These are phyloP conservation scores for Lentinula raphanica DNA, from an alignment of 768 basidiomycete species.

Conservation along the genomic window DNA sequence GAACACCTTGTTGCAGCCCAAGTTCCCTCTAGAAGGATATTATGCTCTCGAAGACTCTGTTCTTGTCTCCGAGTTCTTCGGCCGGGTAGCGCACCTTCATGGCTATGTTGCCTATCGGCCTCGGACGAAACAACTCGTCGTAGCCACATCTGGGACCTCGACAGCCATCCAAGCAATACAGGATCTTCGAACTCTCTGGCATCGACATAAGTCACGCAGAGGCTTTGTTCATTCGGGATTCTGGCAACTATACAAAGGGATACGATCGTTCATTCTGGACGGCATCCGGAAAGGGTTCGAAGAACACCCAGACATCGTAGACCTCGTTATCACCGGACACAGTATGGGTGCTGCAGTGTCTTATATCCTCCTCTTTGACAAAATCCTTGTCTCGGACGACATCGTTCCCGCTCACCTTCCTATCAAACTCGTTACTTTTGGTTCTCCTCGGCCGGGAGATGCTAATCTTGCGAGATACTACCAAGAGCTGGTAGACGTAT, in stretches of 20 bases:
- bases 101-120: conserved; percentile 44
- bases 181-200: conserved; percentile 37
- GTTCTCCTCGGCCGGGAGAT: conserved; percentile 47
- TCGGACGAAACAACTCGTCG: conserved; percentile 38
- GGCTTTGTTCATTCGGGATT: conserved; percentile 50
- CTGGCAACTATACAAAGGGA: conserved; percentile 45
- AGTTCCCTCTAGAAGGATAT: conserved; percentile 50
- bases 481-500: conserved; percentile 28
- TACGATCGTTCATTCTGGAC: conserved; percentile 27
- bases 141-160: conserved; percentile 49
- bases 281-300: conserved; percentile 34
- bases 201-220: conserved; percentile 31
- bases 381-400: conserved; percentile 27
- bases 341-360: conserved; percentile 53
- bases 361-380: conserved; percentile 44
- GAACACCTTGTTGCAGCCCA: conserved; percentile 29
- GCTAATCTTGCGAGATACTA: conserved; percentile 35
- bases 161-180: conserved; percentile 38
- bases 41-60: conserved; percentile 27
- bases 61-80: conserved; percentile 34
- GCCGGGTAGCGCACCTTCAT: conserved; percentile 38
- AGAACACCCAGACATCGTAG: conserved; percentile 25
- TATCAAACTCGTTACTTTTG: conserved; percentile 44
- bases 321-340: conserved; percentile 51
- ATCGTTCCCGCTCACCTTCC: conserved; percentile 21